Conservation (phyloP, 2,329 filamentous ascomycete genomes). For the Podosphaera fusca region DNA sequence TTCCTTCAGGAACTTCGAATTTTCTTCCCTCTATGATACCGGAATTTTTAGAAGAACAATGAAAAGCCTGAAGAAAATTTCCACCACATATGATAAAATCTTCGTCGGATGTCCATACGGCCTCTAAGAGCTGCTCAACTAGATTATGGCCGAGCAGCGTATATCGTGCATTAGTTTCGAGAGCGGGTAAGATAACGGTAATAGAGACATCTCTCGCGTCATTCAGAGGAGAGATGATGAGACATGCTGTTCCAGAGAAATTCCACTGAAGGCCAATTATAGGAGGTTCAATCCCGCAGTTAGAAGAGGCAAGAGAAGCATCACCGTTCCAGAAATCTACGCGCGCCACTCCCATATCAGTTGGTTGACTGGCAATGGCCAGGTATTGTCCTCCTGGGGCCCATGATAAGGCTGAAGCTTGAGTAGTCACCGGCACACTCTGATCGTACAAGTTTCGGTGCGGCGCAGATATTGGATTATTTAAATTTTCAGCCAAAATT, state of each 20-base stretch:
- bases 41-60: conserved; percentile 20
- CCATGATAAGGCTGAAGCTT: conserved; percentile 37
- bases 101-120: conserved; percentile 32
- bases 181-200: conserved; percentile 23
- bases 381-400: conserved; percentile 30
- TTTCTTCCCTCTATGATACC: conserved; percentile 24
- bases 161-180: conserved; percentile 19
- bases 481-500: conserved; percentile 15
- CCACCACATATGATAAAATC: conserved; percentile 37
- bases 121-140: conserved; percentile 29
- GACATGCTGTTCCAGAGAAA: conserved; percentile 27
- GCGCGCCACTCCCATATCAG: conserved; percentile 23
- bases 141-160: conserved; percentile 27
- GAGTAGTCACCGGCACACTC: conserved; percentile 26
- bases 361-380: conserved; percentile 32
- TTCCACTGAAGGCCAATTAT: conserved; percentile 40
- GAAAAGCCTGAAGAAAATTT: conserved; percentile 26
- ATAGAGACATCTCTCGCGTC: conserved; percentile 28
- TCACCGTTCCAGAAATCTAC: conserved; percentile 33
- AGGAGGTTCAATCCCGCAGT: conserved; percentile 35
- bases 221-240: conserved; percentile 33
- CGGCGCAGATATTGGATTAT: conserved; percentile 13
- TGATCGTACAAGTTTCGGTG: conserved; percentile 28
- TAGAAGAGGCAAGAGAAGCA: conserved; percentile 27
- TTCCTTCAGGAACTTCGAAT: conserved; percentile 29